Evolutionary conservation across 2,329 filamentous ascomycete species (phyloP).

Genomic region (Hypoxylon sp.): DNA sequence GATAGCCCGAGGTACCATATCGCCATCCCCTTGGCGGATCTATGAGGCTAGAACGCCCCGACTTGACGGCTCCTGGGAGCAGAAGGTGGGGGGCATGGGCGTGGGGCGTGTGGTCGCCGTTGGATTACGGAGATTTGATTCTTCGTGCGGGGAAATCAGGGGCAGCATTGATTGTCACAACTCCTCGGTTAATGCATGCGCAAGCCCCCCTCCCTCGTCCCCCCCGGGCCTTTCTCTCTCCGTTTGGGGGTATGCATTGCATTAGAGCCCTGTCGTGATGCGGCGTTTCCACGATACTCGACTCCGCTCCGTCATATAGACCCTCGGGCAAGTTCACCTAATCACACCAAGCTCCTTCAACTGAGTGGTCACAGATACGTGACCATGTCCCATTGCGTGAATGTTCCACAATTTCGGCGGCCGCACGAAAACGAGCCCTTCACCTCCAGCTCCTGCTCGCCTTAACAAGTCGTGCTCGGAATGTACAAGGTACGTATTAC

Average conservation of each 20-base stretch:
- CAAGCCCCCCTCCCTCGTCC: too few relatives aligned
- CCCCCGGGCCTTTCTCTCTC: too few relatives aligned
- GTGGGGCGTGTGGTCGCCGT: slow-evolving; percentile 3
- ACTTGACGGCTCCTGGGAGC: neutral
- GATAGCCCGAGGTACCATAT: neutral
- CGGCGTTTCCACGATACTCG: slow-evolving; percentile 21
- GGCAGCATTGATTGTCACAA: slow-evolving; percentile 7
- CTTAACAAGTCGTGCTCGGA: slow-evolving; percentile 42
- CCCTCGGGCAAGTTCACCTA: slow-evolving; percentile 14
- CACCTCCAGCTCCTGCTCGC: slow-evolving; percentile 36
- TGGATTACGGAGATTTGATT: slow-evolving; percentile 33
- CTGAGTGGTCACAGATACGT: slow-evolving; percentile 35
- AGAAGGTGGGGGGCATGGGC: neutral
- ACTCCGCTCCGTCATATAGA: slow-evolving; percentile 25
- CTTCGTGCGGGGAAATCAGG: slow-evolving; percentile 37
- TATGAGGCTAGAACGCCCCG: neutral
- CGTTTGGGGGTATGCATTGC: neutral
- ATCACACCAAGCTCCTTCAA: slow-evolving; percentile 26
- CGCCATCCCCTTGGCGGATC: neutral
- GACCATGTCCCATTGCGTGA: slow-evolving; percentile 39
- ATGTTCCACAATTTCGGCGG: slow-evolving; percentile 43
- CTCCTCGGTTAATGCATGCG: slow-evolving; percentile 10
- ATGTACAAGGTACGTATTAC: slow-evolving; percentile 39
- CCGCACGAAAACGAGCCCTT: slow-evolving; percentile 37
- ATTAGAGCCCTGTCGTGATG: slow-evolving; percentile 7